phyloP scores from a whole-genome alignment of 257 asterid species.

The Leonotis leonurus region DNA sequence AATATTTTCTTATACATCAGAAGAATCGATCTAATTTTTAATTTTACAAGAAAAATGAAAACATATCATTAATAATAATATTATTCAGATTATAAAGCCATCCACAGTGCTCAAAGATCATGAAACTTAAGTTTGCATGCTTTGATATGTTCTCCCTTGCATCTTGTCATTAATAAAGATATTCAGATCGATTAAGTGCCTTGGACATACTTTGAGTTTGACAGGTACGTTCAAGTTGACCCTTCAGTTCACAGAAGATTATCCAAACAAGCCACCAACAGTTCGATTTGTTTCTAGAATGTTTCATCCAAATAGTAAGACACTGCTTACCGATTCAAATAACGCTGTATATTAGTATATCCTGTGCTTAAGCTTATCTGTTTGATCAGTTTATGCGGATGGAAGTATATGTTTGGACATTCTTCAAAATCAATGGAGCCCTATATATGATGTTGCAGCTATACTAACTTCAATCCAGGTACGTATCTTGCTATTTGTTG shows the following conservation, averaged over 20 bases:
- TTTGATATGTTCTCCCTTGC: not conserved
- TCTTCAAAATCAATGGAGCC: constrained; percentile 97
- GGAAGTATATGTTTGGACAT: constrained; percentile 94
- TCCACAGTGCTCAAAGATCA: not conserved
- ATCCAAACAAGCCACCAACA: constrained; percentile 93
- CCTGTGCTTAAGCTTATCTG: constrained; percentile 4
- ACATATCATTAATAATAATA: not conserved
- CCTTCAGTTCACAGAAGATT: constrained; percentile 81
- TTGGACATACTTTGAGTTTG: constrained; percentile 20
- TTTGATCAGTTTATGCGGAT: constrained; percentile 74
- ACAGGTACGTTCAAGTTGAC: constrained; percentile 91
- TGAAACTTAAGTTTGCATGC: not conserved
- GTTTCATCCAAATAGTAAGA: constrained; percentile 99
- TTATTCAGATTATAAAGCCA: not conserved
- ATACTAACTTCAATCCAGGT: constrained; percentile 92
- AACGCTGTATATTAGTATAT: not conserved
- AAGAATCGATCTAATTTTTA: not conserved
- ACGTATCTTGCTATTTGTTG: constrained; percentile 19
- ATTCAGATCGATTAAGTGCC: not conserved
- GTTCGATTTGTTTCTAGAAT: constrained; percentile 90
- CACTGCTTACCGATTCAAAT: not conserved
- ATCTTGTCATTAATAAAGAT: not conserved
- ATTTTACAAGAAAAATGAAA: not conserved
- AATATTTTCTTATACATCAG: not conserved
- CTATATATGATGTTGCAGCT: constrained; percentile 90